Base-by-base conservation (phyloP, 768 basidiomycete species). In the Russula sp. region DNA sequence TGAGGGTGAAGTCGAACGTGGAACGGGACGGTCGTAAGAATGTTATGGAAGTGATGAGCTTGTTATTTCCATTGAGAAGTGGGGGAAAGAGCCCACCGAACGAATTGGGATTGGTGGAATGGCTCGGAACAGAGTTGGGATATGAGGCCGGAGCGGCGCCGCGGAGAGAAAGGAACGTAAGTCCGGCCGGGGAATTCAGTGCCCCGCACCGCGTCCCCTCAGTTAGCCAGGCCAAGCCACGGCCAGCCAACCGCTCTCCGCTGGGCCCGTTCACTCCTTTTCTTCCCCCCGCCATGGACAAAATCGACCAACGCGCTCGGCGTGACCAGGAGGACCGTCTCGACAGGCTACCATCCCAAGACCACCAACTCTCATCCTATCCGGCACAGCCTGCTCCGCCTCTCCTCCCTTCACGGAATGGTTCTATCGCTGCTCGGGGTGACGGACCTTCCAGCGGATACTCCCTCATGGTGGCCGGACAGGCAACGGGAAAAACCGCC, bases 401-500 rank as follows among this genome's bases (percentile, higher is more conserved):
- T 52, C 64, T 65, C 63, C 66, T 68, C 69, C 58, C 63, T 68
- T 68, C 72, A 59, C 57, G 73, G 70, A 64, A 71, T 47, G 52
- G 62, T 68, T 62, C 69, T 69, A 71, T 69, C 70, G 58, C 66
- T 63, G 51, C 63, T 64, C 68, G 71, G 65, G 64, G 48, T 61
- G 66, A 70, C 71, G 72, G 69, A 69, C 67, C 74, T 74, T 67
- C 75, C 77, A 78, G 71, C 70, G 76, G 77, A 42, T 82, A 82
- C 77, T 86, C 86, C 69, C 77, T 92, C 74, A 87, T 92, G 77
- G 89, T 90, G 71, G 90, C 89, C 62, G 90, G 90, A 56, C 85
- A 83, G 72, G 80, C 86, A 76, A 86, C 87, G 76, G 88, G 89
- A 76, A 94, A 94, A 81, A 91, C 90, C 27, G 87, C 89, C 64